Base-by-base conservation (phyloP, 805 yeast species). In the Suhomyces sp. region DNA sequence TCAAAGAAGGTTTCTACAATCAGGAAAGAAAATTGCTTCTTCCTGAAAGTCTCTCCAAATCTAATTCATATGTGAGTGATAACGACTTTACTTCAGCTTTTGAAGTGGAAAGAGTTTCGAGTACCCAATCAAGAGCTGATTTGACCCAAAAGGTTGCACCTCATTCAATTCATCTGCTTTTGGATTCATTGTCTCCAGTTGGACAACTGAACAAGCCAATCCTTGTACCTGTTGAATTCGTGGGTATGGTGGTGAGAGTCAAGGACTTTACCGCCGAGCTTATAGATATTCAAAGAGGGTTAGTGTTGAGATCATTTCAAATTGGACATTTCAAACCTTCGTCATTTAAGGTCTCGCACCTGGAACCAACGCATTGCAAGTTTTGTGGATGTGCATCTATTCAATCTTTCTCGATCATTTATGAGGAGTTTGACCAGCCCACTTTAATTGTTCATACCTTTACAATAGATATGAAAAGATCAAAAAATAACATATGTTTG, bases 381-480 rank as follows among this genome's bases (percentile, higher is more conserved):
- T 88, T 88, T 59, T 88, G 96, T 65, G 96, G 96, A 2, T 83
- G 95, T 63, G 88, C 85, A 0, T 82, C 95, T 0, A 74, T 88
- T 25, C 72, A 78, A 15, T 74, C 90, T 3, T 71, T 88, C 35
- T 81, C 91, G 1, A 65, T 87, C 14, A 81, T 81, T 1, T 88
- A 88, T 56, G 79, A 81, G 15, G 83, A 81, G 43, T 52, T 56
- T 17, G 81, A 77, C 38, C 64, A 70, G 3, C 71, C 70, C 4
- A 73, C 77, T 6, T 56, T 85, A 33, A 78, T 83, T 5, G 63
- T 85, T 63, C 95, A 87, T 50, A 81, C 93, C 0, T 81, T 78
- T 50, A 76, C 76, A 28, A 76, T 81, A 29, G 85, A 81, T 40
- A 47, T 44, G 22, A 83, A 83, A 51, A 70, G 81, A 38, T 88